Evolutionary conservation across 1,284 basidiomycete genomes (phyloP), one percentile per base, ranked within the genome.

Genomic region (Sanghuangporus weigelae): DNA sequence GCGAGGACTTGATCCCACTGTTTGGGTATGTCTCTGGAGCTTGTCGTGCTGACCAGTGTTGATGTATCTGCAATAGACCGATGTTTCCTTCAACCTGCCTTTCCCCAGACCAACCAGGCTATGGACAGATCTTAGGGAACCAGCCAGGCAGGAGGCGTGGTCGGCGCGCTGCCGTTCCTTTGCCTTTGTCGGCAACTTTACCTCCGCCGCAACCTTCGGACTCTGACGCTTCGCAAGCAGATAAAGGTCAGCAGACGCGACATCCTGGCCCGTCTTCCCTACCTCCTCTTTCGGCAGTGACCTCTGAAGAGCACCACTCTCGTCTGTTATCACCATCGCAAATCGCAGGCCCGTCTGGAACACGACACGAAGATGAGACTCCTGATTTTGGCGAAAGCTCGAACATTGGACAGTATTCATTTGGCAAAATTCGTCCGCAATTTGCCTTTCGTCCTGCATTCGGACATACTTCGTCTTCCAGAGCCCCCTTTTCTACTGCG

Each of bases 41-140:
- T 59, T 46, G 12, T 44, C 53, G 56, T 57, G 63, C 7, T 56
- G 62, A 62, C 68, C 68, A 70, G 54, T 67, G 60, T 48, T 56
- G 55, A 66, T 40, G 56, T 64, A 65, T 35, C 66, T 26, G 62
- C 86, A 84, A 31, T 67, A 80, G 79, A 16, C 79, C 79, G 6
- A 90, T 82, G 51, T 92, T 93, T 71, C 90, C 90, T 11, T 82
- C 78, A 62, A 90, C 87, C 31, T 93, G 90, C 72, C 76, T 93
- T 56, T 84, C 90, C 1, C 90, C 90, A 60, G 90, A 91, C 73
- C 90, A 92, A 68, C 83, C 90, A 48, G 90, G 90, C 14, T 93
- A 86, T 73, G 90, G 91, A 21, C 90, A 92, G 70, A 85, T 92
- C 51, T 82, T 92, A 19, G 81, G 85, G 54, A 81, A 78, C 49